Evolutionary conservation across 768 basidiomycete species (phyloP).

Genomic region (Rhodotorula toruloides): DNA sequence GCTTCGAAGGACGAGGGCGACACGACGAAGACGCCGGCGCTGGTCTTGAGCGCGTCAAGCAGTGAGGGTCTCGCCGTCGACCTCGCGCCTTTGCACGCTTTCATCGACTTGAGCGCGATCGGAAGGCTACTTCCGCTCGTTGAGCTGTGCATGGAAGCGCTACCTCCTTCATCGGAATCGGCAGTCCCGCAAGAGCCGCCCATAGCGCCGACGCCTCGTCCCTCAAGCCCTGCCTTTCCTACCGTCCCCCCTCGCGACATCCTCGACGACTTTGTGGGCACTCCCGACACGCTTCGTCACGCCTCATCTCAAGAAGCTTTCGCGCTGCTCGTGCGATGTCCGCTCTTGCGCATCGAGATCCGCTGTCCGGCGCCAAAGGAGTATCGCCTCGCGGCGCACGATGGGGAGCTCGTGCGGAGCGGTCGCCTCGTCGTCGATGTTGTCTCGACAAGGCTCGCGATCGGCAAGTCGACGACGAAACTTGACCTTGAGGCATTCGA

Average conservation of each 20-base stretch:
- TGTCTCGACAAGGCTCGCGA: neutral
- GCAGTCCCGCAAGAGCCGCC: neutral
- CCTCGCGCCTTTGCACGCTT: conserved; percentile 43
- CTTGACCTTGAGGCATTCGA: neutral
- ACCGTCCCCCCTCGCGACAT: neutral
- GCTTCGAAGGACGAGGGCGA: neutral
- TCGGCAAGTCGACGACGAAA: neutral
- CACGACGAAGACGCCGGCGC: neutral
- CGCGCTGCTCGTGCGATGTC: neutral
- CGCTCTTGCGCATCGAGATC: conserved; percentile 2
- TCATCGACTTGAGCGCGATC: conserved; percentile 43
- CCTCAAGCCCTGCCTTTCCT: neutral
- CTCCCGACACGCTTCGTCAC: neutral
- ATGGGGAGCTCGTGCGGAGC: neutral
- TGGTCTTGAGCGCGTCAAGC: neutral
- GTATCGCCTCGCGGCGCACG: neutral
- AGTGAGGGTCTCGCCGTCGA: neutral
- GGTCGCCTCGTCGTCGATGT: conserved; percentile 4
- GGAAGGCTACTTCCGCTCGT: conserved; percentile 42
- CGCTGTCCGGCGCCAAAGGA: conserved; percentile 1
- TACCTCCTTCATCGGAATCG: neutral
- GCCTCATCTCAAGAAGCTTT: neutral
- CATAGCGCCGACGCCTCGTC: neutral
- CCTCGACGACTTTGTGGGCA: conserved; percentile 9
- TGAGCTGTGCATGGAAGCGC: conserved; percentile 32